A percentile compares a stretch with the other conserved stretches of the same genome.
phyloP scores from a whole-genome alignment of 1,284 basidiomycete genomes.

The Inonotus obliquus region DNA sequence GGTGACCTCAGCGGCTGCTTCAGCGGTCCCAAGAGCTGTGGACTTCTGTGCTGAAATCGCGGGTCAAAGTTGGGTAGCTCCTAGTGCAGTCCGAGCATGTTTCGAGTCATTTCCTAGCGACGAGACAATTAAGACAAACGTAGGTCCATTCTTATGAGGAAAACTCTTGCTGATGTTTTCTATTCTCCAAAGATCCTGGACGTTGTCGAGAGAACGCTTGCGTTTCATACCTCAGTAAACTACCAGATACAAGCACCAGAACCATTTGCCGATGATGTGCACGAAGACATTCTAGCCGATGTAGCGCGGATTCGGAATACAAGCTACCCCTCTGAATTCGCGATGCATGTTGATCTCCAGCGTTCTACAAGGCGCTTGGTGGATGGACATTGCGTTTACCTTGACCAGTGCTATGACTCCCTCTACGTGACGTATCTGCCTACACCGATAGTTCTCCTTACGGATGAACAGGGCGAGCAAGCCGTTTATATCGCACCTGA shows the following conservation, averaged over 20 bases:
- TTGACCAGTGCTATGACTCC: background rate
- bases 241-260: background rate
- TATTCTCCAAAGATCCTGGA: background rate
- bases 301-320: background rate
- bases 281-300: background rate
- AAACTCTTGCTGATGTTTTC: background rate
- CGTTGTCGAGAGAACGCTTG: background rate
- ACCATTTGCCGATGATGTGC: background rate
- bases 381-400: background rate
- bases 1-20: background rate
- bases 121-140: background rate
- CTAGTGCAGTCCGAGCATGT: background rate
- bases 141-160: background rate
- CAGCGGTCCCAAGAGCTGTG: background rate
- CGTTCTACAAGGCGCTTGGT: background rate
- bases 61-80: background rate
- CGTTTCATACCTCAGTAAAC: background rate
- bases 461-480: conserved; percentile 40
- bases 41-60: background rate
- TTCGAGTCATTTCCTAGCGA: background rate
- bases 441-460: conserved; percentile 47
- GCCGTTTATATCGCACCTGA: conserved; percentile 52
- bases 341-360: background rate
- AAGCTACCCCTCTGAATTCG: background rate
- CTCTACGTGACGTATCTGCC: conserved; percentile 27